Base-by-base conservation (phyloP, 345 rosid genomes). In the Arabis alpina region DNA sequence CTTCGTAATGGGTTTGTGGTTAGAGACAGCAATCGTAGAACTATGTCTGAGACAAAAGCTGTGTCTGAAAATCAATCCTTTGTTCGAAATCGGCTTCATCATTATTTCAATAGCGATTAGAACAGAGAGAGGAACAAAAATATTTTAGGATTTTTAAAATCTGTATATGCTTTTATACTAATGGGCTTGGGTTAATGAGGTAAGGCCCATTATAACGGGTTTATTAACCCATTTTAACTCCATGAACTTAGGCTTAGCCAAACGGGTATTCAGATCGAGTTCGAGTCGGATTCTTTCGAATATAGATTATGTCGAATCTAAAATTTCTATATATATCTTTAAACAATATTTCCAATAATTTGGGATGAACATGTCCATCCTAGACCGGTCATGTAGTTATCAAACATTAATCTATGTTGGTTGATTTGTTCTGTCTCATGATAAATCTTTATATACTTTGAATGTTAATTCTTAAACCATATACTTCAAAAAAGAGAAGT, bases 71-170 rank as follows among this genome's bases (percentile, higher is more conserved):
- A 68, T 54, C 5, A 54, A 44, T 12, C 28, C n/a, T 4, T 54
- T 72, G 55, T 39, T 64, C 48, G 14, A 30, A 62, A 61, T 48
- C 49, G 5, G 13, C 14, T 40, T 59, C 71, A 68, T 75, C 68
- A 36, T 57, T 44, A 60, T 60, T 60, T 37, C 54, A 50, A 0
- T 27, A 39, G 54, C 55, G 40, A 66, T 45, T 37, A 30, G 7
- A 42, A 66, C 9, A 6, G 25, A 19, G 15, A 53, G 10, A 13
- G 4, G 56, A 55, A 44, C 16, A 14, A 15, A 13, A 43, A 13
- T 60, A 12, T 11, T 19, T 59, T 41, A 12, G 4, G 34, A 59
- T 42, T 58, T 36, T 32, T 36, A 2, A 8, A 36, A 8, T 8
- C 10, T 36, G 2, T 8, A 8, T 36, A 8, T 32, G 6, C 2